Evolutionary conservation across 768 basidiomycete genomes (phyloP).

Genomic region (Dentipellis sp.): DNA sequence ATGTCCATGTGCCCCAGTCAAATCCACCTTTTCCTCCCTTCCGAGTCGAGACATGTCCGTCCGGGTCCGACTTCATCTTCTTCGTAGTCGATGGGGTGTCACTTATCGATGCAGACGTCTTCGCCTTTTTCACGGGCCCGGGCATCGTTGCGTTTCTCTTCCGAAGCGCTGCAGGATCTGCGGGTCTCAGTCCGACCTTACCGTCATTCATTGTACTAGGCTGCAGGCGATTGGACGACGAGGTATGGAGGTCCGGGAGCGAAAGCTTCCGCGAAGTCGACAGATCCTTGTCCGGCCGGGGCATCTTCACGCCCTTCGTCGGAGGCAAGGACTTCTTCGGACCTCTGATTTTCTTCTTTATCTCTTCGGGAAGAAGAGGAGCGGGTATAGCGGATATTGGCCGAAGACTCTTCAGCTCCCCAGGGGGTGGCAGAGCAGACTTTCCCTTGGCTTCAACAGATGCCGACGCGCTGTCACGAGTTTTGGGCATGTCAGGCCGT

Average conservation of each 20-base stretch:
- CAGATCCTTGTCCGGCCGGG: not conserved
- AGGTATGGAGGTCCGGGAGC: not conserved
- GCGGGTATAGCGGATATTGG: not conserved
- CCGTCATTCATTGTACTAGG: not conserved
- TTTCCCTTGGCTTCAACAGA: not conserved
- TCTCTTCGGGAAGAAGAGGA: not conserved
- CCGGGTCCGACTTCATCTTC: too few relatives aligned
- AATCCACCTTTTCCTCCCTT: not conserved
- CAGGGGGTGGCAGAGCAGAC: not conserved
- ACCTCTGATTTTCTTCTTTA: not conserved
- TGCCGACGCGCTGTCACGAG: not conserved
- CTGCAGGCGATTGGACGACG: too few relatives aligned
- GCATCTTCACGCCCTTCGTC: not conserved
- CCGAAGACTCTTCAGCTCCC: not conserved
- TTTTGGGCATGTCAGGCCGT: too few relatives aligned
- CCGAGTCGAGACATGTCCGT: too few relatives aligned
- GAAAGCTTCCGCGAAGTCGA: not conserved
- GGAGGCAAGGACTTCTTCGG: not conserved
- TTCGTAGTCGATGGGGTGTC: too few relatives aligned
- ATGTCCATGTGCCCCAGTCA: not conserved
- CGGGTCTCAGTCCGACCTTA: not conserved
- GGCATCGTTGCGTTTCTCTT: not conserved
- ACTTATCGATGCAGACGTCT: not conserved
- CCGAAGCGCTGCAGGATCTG: not conserved
- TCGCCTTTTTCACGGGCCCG: not conserved